These are phyloP conservation scores for Agrocybe praecox DNA, from an alignment of 768 basidiomycete species.

Conservation along the genomic window DNA sequence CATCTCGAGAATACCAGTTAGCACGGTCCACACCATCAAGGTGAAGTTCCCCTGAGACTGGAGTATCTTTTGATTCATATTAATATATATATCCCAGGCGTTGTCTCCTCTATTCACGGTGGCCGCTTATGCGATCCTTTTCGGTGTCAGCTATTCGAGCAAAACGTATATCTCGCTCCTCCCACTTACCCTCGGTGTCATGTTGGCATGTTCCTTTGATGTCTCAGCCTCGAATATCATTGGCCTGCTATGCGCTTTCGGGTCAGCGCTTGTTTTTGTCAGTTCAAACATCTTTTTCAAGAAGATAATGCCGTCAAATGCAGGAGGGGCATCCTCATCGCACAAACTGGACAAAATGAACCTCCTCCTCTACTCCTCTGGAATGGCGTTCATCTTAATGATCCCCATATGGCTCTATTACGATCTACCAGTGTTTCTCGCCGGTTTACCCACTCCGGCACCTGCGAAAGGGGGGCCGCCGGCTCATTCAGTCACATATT, in stretches of 20 bases:
- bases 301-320: conserved; percentile 86
- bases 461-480: conserved; percentile 46
- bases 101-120: conserved; percentile 97
- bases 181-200: conserved; percentile 95
- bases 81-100: conserved; percentile 47
- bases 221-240: conserved; percentile 82
- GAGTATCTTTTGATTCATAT: not conserved
- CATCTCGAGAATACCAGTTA: conserved; percentile 93
- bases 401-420: conserved; percentile 93
- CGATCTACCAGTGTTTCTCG: conserved; percentile 74
- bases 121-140: conserved; percentile 90
- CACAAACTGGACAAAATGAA: conserved; percentile 98
- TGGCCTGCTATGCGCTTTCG: conserved; percentile 94
- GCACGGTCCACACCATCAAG: conserved; percentile 99
- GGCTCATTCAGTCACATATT: conserved; percentile 69
- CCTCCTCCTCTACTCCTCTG: conserved; percentile 89
- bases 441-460: conserved; percentile 42
- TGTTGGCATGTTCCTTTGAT: conserved; percentile 96
- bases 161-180: conserved; percentile 92
- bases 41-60: conserved; percentile 38
- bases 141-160: conserved; percentile 90
- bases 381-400: conserved; percentile 95
- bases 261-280: conserved; percentile 95
- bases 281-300: conserved; percentile 99
- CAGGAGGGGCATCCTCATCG: conserved; percentile 38